phyloP scores from a whole-genome alignment of 2,329 filamentous ascomycete species.

The Pestalotiopsis sp. region DNA sequence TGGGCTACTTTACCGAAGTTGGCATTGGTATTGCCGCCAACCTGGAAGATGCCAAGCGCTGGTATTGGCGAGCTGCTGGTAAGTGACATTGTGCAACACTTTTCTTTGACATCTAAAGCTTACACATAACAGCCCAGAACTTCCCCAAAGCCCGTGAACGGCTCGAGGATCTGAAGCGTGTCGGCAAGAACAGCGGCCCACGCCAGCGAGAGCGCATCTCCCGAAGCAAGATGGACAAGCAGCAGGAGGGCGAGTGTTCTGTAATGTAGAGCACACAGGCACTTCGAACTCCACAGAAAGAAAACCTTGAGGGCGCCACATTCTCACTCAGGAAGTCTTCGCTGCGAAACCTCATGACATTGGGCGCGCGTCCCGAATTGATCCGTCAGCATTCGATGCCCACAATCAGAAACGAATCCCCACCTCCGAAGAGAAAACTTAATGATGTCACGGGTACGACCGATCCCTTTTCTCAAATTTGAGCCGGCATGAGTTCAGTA shows the following conservation, averaged over 20 bases:
- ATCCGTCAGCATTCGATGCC: background rate
- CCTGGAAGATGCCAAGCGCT: constrained; percentile 92
- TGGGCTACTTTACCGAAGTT: constrained; percentile 96
- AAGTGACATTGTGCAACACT: constrained; percentile 46
- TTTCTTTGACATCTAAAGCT: constrained; percentile 11
- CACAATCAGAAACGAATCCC: background rate
- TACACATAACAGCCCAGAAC: constrained; percentile 73
- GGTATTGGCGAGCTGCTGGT: constrained; percentile 98
- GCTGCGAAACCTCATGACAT: background rate
- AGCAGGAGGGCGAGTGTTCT: constrained; percentile 86
- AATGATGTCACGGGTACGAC: background rate
- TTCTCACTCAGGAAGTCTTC: constrained; percentile 12
- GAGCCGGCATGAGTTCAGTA: background rate
- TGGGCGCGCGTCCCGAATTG: background rate
- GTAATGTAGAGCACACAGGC: constrained; percentile 65
- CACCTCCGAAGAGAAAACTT: background rate
- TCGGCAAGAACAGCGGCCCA: constrained; percentile 68
- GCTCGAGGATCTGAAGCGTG: constrained; percentile 86
- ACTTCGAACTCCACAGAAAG: constrained; percentile 10
- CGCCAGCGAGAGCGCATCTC: constrained; percentile 80
- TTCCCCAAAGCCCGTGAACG: constrained; percentile 92
- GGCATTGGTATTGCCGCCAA: constrained; percentile 88
- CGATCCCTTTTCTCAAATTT: constrained; percentile 3
- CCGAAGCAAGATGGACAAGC: constrained; percentile 77
- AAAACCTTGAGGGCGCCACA: background rate